A percentile compares a stretch with the other conserved stretches of the same genome.
Conservation (phyloP, 2,329 filamentous ascomycete genomes). For the Ascochyta clinopodiicola region DNA sequence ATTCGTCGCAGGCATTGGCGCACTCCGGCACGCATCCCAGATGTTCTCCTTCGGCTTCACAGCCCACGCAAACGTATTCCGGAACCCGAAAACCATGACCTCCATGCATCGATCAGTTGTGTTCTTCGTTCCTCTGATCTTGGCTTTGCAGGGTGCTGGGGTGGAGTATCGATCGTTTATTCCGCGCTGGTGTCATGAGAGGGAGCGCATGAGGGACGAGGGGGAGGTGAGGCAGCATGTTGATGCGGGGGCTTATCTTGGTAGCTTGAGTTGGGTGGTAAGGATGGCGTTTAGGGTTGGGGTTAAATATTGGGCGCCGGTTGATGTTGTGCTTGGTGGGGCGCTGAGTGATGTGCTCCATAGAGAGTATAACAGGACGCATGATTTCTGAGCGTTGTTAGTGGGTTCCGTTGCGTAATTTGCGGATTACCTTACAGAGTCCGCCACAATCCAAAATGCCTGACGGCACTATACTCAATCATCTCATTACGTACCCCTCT, state of each 20-base stretch:
- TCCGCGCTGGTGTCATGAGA: background rate
- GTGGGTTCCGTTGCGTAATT: no score
- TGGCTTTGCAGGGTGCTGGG: background rate
- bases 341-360: slow-evolving; percentile 4
- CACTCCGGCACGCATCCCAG: slow-evolving; percentile 7
- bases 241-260: slow-evolving; percentile 2
- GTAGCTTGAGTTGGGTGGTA: background rate
- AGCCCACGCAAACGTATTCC: slow-evolving; percentile 1
- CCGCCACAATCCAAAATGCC: no score
- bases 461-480: no score
- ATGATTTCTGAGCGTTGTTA: background rate
- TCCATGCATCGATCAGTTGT: slow-evolving; percentile 4
- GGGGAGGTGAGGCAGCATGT: slow-evolving; percentile 4
- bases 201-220: background rate
- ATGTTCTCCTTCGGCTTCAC: slow-evolving; percentile 9
- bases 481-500: no score
- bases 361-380: slow-evolving; percentile 6
- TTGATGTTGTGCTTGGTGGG: slow-evolving; percentile 6
- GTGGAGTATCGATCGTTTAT: slow-evolving; percentile 2
- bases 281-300: slow-evolving; percentile 6
- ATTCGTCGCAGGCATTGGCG: slow-evolving; percentile 3
- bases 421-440: no score
- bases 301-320: slow-evolving; percentile 5
- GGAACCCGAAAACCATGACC: background rate
- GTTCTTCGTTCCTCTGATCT: background rate